Conservation (phyloP, 179 eudicot species). For the Spinacia oleracea region DNA sequence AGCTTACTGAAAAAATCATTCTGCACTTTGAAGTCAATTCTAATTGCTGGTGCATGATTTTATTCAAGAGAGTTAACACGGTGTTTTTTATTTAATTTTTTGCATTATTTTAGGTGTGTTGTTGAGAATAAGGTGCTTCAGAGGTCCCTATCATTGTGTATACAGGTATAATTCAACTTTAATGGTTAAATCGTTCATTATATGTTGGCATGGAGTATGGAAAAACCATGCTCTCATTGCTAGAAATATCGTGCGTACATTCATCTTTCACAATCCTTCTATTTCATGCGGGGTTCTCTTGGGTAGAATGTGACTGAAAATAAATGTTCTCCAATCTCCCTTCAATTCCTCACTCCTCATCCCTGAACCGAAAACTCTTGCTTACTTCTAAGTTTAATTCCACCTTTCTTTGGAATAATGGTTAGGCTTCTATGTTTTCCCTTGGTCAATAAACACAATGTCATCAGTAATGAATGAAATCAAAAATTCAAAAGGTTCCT, state of each 20-base stretch:
- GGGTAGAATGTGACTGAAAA: not conserved
- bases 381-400: not conserved
- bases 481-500: not conserved
- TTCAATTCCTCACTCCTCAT: no score
- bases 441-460: not conserved
- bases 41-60: conserved; percentile 12
- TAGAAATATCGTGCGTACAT: not conserved
- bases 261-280: not conserved
- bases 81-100: conserved; percentile 16
- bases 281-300: not conserved
- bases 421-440: not conserved
- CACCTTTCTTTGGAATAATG: not conserved
- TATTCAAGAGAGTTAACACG: conserved; percentile 19
- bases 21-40: not conserved
- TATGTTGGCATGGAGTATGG: not conserved
- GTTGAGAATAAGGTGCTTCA: conserved; percentile 97
- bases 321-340: not conserved
- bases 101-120: conserved; percentile 63
- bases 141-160: conserved; percentile 63
- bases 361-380: no score
- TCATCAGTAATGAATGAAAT: not conserved
- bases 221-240: not conserved
- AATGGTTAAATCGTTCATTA: not conserved
- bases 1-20: conserved; percentile 27
- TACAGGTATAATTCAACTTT: conserved; percentile 52